Base-by-base conservation (phyloP, 441 rosid genomes). In the Erodium chrysanthum region DNA sequence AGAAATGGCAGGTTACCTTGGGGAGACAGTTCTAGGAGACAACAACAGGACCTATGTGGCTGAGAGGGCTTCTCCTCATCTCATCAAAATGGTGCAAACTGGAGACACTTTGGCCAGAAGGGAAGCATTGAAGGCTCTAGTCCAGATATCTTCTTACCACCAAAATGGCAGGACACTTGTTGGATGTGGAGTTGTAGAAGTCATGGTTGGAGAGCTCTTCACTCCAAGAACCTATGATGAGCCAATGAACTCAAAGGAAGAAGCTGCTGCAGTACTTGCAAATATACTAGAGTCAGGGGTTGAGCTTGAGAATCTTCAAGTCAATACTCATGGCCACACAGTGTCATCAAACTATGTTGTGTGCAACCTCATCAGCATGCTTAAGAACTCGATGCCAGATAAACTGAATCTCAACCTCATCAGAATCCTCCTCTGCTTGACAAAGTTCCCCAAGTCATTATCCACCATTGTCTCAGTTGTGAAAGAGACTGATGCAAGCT, bases 181-280 rank as follows among this genome's bases (percentile, higher is more conserved):
- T 4, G 85, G 88, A 76, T 79, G 75, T 52, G 96, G 93, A 65
- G 73, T 85, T 62, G 60, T 86, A 70, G 83, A 81, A 59, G 73
- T 82, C 68, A 84, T 90, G 96, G 80, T 78, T 0, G 89, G 86
- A 71, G 93, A 87, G 81, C 82, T 90, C 75, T 86, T 92, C 78
- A 68, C 69, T 63, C 81, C 81, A 70, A 84, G 85, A 62, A 77
- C 84, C 76, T 65, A 74, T 68, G 75, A 78, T 68, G 92, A 90
- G 70, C 80, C 83, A 5, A 79, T 83, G 81, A 81, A 85, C 80
- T 87, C 94, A 15, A 84, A 80, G 78, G 76, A 68, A 48, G 96
- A 85, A 78, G 92, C 96, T 61, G 86, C 91, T 46, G 84, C 82
- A 37, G 81, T 92, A 68, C 88, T 92, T 52, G 91, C 98, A 66